phyloP scores from a whole-genome alignment of 306 rosid species.

The Castanea mollissima region DNA sequence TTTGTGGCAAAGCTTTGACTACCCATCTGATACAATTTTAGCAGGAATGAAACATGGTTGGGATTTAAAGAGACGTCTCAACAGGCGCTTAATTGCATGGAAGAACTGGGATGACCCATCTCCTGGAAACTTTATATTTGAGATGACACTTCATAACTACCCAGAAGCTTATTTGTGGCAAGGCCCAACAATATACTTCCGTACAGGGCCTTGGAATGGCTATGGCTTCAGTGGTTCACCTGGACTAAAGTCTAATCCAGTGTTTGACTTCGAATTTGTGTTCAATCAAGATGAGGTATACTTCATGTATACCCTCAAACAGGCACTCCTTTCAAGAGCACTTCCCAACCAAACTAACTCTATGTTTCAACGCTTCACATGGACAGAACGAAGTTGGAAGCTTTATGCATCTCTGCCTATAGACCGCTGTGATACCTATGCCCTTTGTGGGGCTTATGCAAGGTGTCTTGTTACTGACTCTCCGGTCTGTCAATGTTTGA shows the following conservation, averaged over 20 bases:
- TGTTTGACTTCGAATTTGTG: slow-evolving; percentile 1
- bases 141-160: slow-evolving; percentile 1
- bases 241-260: background rate
- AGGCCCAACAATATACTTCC: slow-evolving; percentile 6
- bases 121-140: slow-evolving; percentile 30
- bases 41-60: slow-evolving; percentile 51
- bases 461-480: slow-evolving; percentile 18
- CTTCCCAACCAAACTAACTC: slow-evolving; percentile 31
- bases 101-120: slow-evolving; percentile 47
- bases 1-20: slow-evolving; percentile 50
- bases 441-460: slow-evolving; percentile 38
- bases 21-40: slow-evolving; percentile 38
- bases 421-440: slow-evolving; percentile 41
- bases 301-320: background rate
- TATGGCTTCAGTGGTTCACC: slow-evolving; percentile 22
- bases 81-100: slow-evolving; percentile 49
- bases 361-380: background rate
- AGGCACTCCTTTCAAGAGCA: slow-evolving; percentile 2
- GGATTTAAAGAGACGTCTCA: slow-evolving; percentile 32
- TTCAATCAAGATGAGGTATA: slow-evolving; percentile 34
- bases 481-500: slow-evolving; percentile 43
- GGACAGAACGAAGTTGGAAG: slow-evolving; percentile 40
- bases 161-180: slow-evolving; percentile 35
- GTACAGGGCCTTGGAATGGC: slow-evolving; percentile 57
- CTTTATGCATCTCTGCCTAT: slow-evolving; percentile 7